A percentile compares a stretch with the other conserved stretches of the same genome.
Conservation (phyloP, 2,329 filamentous ascomycete genomes). For the Dendrostoma leiphaemia region DNA sequence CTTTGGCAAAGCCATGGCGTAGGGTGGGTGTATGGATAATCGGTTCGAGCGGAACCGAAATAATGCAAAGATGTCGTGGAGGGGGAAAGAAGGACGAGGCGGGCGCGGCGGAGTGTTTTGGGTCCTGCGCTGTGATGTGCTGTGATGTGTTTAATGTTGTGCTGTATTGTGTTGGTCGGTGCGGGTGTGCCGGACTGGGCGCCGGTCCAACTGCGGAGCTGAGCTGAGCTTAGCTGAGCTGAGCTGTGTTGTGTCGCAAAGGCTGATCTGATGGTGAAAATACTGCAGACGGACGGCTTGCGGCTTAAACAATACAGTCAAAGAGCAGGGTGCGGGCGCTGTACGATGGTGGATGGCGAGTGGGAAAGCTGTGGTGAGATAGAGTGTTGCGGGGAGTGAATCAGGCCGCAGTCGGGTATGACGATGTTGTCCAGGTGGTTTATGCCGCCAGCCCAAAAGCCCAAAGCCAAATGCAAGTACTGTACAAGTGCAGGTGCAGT, state of each 20-base stretch:
- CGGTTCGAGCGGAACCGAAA: neutral
- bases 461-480: neutral
- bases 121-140: too few species aligned
- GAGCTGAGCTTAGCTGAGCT: too few species aligned
- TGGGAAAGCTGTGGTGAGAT: neutral
- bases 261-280: too few species aligned
- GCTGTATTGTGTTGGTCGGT: neutral
- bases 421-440: constrained; percentile 1
- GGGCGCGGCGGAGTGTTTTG: neutral
- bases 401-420: neutral
- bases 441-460: neutral
- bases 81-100: neutral
- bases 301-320: too few species aligned
- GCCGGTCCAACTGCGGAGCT: too few species aligned
- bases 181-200: neutral
- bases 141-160: too few species aligned
- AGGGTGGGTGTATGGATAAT: neutral
- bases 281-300: neutral
- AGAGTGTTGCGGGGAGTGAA: neutral
- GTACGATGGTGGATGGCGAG: neutral
- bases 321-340: neutral
- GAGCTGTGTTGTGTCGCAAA: neutral
- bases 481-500: too few species aligned
- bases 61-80: too few species aligned
- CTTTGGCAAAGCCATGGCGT: constrained; percentile 79